These are phyloP conservation scores for Penicillium sclerotigenum DNA, from an alignment of 2,329 filamentous ascomycete genomes.

Conservation along the genomic window DNA sequence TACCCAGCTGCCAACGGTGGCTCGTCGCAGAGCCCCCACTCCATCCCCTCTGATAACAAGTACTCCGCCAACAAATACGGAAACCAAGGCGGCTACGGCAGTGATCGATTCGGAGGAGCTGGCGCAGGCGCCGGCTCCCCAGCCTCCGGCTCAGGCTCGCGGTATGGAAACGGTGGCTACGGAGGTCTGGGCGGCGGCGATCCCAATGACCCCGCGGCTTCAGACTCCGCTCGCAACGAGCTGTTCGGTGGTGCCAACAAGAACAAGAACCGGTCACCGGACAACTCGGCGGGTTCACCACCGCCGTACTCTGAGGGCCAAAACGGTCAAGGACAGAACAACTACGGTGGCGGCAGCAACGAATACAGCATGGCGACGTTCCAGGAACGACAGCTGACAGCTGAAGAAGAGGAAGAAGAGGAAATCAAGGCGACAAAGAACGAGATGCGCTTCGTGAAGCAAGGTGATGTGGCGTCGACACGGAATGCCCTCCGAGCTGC, in stretches of 20 bases:
- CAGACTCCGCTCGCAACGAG: constrained; percentile 55
- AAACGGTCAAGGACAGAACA: constrained; percentile 14
- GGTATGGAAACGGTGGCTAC: constrained; percentile 52
- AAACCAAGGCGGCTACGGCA: constrained; percentile 50
- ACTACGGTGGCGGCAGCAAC: constrained; percentile 35
- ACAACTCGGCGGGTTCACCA: constrained; percentile 38
- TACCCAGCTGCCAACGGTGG: constrained; percentile 25
- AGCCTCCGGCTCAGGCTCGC: constrained; percentile 38
- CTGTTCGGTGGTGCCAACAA: constrained; percentile 57
- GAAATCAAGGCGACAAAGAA: constrained; percentile 69
- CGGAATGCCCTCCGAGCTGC: constrained; percentile 67
- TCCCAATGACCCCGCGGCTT: constrained; percentile 49
- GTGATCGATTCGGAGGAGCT: constrained; percentile 52
- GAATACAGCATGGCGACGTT: constrained; percentile 47
- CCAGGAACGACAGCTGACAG: constrained; percentile 73
- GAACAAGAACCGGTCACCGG: constrained; percentile 40
- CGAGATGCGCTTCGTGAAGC: constrained; percentile 72
- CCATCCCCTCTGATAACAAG: constrained; percentile 35
- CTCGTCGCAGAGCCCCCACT: constrained; percentile 27
- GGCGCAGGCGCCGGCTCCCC: constrained; percentile 27
- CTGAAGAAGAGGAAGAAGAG: constrained; percentile 73
- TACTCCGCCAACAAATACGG: constrained; percentile 41
- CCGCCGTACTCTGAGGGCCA: constrained; percentile 33
- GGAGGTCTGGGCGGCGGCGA: constrained; percentile 53
- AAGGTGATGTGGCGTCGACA: constrained; percentile 70